Percentiles rank a stretch among this genome's conserved stretches.
phyloP scores from a whole-genome alignment of 2,329 filamentous ascomycete species.

The Aspergillus fischeri region DNA sequence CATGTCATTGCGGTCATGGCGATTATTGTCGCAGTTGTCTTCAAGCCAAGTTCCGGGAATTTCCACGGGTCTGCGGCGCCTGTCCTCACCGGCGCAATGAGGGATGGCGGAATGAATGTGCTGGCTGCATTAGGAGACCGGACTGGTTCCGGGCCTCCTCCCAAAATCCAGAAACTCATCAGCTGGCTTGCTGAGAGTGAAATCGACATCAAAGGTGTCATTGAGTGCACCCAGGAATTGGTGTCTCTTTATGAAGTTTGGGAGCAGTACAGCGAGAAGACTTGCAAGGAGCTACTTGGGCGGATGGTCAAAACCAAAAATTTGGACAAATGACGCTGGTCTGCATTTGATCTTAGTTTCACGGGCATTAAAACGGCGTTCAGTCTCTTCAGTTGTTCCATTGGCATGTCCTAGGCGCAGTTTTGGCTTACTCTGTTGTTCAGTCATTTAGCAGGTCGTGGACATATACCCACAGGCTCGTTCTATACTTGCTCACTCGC shows the following conservation, averaged over 20 bases:
- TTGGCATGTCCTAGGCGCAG: neutral
- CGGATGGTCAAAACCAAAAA: constrained; percentile 59
- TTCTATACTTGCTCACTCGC: too few species aligned
- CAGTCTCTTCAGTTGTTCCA: neutral
- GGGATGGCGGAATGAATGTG: constrained; percentile 34
- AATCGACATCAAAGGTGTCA: constrained; percentile 77
- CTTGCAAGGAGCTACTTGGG: constrained; percentile 59
- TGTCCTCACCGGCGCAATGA: constrained; percentile 30
- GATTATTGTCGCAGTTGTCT: constrained; percentile 76
- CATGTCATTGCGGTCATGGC: constrained; percentile 84
- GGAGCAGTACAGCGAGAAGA: constrained; percentile 63
- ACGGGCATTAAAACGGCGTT: neutral
- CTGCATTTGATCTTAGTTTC: neutral
- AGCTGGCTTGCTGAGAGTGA: constrained; percentile 82
- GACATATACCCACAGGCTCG: too few species aligned
- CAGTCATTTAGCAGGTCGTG: too few species aligned
- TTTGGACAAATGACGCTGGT: constrained; percentile 48
- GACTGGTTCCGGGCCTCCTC: constrained; percentile 25
- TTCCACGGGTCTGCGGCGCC: constrained; percentile 31
- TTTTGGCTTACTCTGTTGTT: too few species aligned
- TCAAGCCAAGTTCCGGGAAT: constrained; percentile 58
- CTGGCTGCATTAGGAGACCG: constrained; percentile 33
- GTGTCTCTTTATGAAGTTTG: constrained; percentile 81
- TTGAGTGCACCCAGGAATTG: constrained; percentile 87
- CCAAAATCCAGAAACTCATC: constrained; percentile 60